Evolutionary conservation across 169 alveolate species (phyloP).

Genomic region (Babesia sp.): DNA sequence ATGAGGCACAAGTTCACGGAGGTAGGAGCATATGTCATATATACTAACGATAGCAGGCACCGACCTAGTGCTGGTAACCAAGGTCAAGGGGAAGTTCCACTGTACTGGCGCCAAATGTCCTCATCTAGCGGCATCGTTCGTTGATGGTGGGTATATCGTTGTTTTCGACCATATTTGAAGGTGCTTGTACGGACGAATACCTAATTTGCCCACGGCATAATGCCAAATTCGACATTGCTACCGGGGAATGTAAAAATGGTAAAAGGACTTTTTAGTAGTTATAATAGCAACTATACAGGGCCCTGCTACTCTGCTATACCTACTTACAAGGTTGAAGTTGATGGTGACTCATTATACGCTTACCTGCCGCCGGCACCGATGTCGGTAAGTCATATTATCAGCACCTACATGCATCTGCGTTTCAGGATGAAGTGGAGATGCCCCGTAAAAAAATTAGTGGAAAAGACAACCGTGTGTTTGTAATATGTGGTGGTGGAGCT

Average conservation of each 20-base stretch:
- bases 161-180: not conserved
- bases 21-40: constrained; percentile 6
- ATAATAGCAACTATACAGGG: constrained; percentile 9
- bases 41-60: constrained; percentile 18
- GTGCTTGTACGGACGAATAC: constrained; percentile 71
- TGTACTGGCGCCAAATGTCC: constrained; percentile 80
- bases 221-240: constrained; percentile 74
- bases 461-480: constrained; percentile 72
- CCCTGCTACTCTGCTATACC: constrained; percentile 77
- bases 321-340: constrained; percentile 67
- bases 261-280: not conserved
- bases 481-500: constrained; percentile 87
- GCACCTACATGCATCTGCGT: not conserved
- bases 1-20: constrained; percentile 63
- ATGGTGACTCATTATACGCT: constrained; percentile 71
- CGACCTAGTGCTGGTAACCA: constrained; percentile 70
- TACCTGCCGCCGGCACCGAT: constrained; percentile 69
- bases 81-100: constrained; percentile 62
- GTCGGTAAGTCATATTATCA: constrained; percentile 17
- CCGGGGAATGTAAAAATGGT: constrained; percentile 77
- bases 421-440: constrained; percentile 50
- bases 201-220: constrained; percentile 81
- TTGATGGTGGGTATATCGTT: constrained; percentile 48
- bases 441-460: constrained; percentile 45
- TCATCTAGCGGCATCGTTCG: constrained; percentile 74